Conservation (phyloP, 176 grass and related monocot genomes). For the Oryza nivara region DNA sequence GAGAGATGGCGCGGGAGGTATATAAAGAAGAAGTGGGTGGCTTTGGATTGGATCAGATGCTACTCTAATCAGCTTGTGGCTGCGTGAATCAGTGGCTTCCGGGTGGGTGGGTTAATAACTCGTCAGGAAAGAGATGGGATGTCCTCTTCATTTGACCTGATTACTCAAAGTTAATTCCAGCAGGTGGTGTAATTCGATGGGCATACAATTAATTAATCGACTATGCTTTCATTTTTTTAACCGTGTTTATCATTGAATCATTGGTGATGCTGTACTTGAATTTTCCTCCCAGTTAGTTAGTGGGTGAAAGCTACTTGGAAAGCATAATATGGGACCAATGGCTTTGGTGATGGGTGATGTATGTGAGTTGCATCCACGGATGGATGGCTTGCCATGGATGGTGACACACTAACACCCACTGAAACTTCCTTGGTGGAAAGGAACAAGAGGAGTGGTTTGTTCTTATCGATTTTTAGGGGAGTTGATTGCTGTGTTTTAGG, state of each 20-base stretch:
- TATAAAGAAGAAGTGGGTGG: constrained; percentile 36
- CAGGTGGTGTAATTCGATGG: constrained; percentile 33
- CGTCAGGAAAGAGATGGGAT: background rate
- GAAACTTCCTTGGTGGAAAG: background rate
- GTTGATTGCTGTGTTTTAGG: background rate
- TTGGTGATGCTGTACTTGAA: background rate
- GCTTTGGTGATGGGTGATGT: background rate
- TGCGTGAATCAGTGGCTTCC: constrained; percentile 7
- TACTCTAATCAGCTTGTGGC: background rate
- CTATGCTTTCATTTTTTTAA: background rate
- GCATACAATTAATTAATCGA: background rate
- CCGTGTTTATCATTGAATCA: constrained; percentile 23
- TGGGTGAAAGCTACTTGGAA: background rate
- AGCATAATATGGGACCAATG: background rate
- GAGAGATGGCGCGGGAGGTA: constrained; percentile 4
- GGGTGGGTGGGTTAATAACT: constrained; percentile 26
- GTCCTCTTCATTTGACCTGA: background rate
- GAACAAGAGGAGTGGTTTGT: background rate
- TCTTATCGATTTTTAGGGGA: constrained; percentile 29
- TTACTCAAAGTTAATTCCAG: background rate
- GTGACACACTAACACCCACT: constrained; percentile 39
- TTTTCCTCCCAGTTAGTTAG: background rate
- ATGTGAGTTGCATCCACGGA: background rate
- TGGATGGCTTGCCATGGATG: background rate
- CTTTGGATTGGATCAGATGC: background rate